Evolutionary conservation across 441 rosid genomes (phyloP).

Genomic region (Syzygium syzygioides): DNA sequence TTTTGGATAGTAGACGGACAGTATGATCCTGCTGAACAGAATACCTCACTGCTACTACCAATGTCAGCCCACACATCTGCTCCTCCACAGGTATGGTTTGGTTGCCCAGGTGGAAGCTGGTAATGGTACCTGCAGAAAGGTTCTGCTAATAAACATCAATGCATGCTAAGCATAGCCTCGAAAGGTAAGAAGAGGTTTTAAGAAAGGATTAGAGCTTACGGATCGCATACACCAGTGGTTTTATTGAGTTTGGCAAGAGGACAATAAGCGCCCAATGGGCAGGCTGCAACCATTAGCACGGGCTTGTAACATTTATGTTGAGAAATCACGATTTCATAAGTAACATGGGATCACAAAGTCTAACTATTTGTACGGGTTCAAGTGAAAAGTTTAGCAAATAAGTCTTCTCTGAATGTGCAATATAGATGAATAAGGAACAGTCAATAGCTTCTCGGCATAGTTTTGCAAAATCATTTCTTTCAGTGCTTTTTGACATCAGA

Average conservation of each 20-base stretch:
- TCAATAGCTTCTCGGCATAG: background rate
- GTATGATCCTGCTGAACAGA: slow-evolving; percentile 88
- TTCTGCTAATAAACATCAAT: slow-evolving; percentile 39
- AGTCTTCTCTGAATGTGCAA: background rate
- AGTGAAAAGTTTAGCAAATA: background rate
- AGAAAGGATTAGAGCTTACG: slow-evolving; percentile 50
- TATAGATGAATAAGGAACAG: background rate
- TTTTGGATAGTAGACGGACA: slow-evolving; percentile 74
- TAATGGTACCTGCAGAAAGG: slow-evolving; percentile 68
- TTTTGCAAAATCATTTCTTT: background rate
- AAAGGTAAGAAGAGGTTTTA: background rate
- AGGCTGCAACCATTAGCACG: slow-evolving; percentile 43
- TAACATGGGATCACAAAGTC: background rate
- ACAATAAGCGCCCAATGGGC: slow-evolving; percentile 89
- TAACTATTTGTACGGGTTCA: background rate
- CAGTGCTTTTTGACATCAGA: background rate
- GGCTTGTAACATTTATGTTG: background rate
- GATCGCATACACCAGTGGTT: slow-evolving; percentile 78
- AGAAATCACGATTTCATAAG: background rate
- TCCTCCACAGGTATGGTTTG: slow-evolving; percentile 83
- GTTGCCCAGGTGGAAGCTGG: slow-evolving; percentile 67
- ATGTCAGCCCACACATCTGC: slow-evolving; percentile 91
- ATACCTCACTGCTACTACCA: slow-evolving; percentile 60
- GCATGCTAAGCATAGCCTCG: slow-evolving; percentile 14
- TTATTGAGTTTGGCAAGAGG: slow-evolving; percentile 59